A percentile compares a stretch with the other conserved stretches of the same genome.
These are phyloP conservation scores for Pelargonium hybrid DNA, from an alignment of 441 rosid species.

Conservation along the genomic window DNA sequence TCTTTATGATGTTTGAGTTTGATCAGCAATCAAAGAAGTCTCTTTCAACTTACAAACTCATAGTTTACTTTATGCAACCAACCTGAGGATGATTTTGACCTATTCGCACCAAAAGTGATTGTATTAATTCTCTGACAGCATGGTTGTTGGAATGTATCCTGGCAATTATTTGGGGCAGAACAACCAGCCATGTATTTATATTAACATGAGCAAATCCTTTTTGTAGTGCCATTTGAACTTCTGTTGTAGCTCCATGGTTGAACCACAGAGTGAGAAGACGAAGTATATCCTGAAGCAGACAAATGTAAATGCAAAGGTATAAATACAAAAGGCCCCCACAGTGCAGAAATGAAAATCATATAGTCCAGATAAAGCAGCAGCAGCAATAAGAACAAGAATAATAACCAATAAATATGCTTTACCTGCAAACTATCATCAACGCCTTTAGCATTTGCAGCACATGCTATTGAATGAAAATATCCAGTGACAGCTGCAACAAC, in stretches of 20 bases:
- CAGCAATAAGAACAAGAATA: too few species aligned
- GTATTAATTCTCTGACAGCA: conserved; percentile 91
- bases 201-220: conserved; percentile 85
- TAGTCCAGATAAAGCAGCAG: too few species aligned
- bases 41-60: neutral
- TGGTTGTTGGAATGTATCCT: conserved; percentile 96
- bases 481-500: conserved; percentile 96
- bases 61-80: conserved; percentile 10
- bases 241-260: conserved; percentile 92
- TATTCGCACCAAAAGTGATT: conserved; percentile 88
- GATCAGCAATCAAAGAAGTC: neutral
- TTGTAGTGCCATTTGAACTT: conserved; percentile 84
- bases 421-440: conserved; percentile 99
- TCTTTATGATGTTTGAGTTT: too few species aligned
- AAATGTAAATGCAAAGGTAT: neutral
- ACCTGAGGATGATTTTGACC: conserved; percentile 99
- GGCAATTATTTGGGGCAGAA: conserved; percentile 98
- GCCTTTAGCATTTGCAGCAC: conserved; percentile 93
- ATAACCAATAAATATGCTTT: conserved; percentile 13
- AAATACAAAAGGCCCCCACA: neutral
- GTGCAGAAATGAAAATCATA: neutral
- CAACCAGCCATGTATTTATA: conserved; percentile 97
- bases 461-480: conserved; percentile 94
- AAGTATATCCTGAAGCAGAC: conserved; percentile 79
- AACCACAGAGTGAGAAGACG: conserved; percentile 99